Conservation (phyloP, 1,284 basidiomycete genomes). For the Gymnopus androsaceus region DNA sequence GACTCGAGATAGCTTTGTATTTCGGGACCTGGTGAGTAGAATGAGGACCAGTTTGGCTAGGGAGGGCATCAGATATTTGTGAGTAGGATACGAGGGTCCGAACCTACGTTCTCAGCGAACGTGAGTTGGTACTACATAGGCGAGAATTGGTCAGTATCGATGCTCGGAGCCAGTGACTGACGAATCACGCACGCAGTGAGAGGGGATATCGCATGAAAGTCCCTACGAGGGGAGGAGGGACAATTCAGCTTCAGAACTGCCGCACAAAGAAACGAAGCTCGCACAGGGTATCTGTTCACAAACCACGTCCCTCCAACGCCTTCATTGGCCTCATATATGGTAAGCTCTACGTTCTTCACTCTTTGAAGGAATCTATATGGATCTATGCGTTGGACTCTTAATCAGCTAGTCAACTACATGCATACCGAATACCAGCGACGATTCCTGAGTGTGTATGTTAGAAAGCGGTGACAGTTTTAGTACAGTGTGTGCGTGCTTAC, state of each 20-base stretch:
- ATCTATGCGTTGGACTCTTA: no score
- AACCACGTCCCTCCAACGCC: constrained; percentile 65
- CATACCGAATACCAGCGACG: constrained; percentile 54
- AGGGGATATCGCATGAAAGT: constrained; percentile 57
- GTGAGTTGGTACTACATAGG: constrained; percentile 56
- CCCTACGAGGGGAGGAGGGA: constrained; percentile 39
- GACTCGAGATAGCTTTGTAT: constrained; percentile 54
- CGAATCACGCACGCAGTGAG: constrained; percentile 44
- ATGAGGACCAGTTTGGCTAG: constrained; percentile 59
- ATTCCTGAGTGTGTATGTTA: constrained; percentile 38
- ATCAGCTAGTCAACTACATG: no score
- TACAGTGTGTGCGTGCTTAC: no score
- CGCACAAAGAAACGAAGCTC: constrained; percentile 7
- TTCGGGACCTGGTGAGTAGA: constrained; percentile 60
- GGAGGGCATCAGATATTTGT: not conserved
- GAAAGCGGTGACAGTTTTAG: not conserved
- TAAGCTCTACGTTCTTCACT: constrained; percentile 53
- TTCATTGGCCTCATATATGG: constrained; percentile 61
- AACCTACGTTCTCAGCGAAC: constrained; percentile 52
- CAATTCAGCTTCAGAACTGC: not conserved
- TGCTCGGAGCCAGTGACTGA: not conserved
- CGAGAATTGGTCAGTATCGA: not conserved
- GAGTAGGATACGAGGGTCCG: not conserved
- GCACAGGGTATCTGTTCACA: constrained; percentile 41
- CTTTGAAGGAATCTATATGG: constrained; percentile 50